Conservation (phyloP, 495 filamentous ascomycete genomes). For the Entonaema liquescens region DNA sequence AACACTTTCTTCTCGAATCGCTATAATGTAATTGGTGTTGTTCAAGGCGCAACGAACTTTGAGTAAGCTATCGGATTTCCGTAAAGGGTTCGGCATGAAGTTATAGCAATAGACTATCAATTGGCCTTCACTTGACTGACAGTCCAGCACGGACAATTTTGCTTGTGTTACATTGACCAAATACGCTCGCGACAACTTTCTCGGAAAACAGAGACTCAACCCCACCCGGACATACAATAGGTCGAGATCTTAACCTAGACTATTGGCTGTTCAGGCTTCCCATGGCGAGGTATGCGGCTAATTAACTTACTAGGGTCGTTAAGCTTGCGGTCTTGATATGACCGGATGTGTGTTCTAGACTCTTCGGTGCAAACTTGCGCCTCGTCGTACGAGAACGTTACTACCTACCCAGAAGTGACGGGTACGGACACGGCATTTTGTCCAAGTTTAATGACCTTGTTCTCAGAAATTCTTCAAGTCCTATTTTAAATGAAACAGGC, state of each 20-base stretch:
- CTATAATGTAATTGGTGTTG: conserved; percentile 90
- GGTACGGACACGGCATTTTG: not conserved
- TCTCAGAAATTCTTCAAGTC: not conserved
- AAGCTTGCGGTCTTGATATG: not conserved
- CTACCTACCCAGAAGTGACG: not conserved
- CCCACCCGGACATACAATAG: too few relatives aligned
- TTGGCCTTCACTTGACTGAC: not conserved
- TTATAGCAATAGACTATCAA: not conserved
- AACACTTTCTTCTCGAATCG: conserved; percentile 94
- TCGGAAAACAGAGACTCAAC: not conserved
- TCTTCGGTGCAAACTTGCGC: not conserved
- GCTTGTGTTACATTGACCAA: not conserved
- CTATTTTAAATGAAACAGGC: not conserved
- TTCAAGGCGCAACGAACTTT: conserved; percentile 66
- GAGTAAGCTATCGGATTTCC: conserved; percentile 32
- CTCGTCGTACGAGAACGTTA: not conserved
- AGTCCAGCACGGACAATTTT: not conserved
- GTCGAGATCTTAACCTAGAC: too few relatives aligned
- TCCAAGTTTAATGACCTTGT: not conserved
- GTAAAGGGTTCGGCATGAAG: not conserved
- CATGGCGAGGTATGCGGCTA: too few relatives aligned
- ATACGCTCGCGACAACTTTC: not conserved
- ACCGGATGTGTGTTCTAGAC: not conserved
- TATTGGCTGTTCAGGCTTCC: too few relatives aligned
- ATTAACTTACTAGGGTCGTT: not conserved